phyloP scores from a whole-genome alignment of 495 filamentous ascomycete genomes.

The Hypoxylon perforatum region DNA sequence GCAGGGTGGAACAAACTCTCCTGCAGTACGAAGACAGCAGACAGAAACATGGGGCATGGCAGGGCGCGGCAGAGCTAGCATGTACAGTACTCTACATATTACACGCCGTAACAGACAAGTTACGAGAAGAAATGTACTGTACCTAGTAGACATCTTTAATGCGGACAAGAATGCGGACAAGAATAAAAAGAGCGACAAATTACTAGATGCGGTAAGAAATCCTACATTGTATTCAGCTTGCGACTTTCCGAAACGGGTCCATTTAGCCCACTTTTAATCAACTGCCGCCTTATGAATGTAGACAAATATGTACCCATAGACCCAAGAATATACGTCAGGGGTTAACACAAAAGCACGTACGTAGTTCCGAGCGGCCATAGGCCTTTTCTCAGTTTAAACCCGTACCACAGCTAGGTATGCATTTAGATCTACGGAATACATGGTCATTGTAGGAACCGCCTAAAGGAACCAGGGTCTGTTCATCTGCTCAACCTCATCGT shows the following conservation, averaged over 20 bases:
- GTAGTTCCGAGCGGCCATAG: conserved; percentile 4
- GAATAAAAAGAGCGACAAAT: conserved; percentile 19
- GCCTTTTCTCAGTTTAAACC: conserved; percentile 7
- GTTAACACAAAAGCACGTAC: not conserved
- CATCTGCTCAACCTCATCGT: conserved; percentile 15
- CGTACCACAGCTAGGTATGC: not conserved
- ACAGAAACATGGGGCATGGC: not conserved
- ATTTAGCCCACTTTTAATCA: conserved; percentile 34
- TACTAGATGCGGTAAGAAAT: conserved; percentile 20
- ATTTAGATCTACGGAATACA: not conserved
- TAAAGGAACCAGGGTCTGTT: not conserved
- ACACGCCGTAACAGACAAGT: not conserved
- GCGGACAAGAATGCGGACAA: not conserved
- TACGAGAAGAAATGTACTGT: conserved; percentile 22
- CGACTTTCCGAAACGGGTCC: conserved; percentile 8
- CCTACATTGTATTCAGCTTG: conserved; percentile 2
- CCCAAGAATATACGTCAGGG: not conserved
- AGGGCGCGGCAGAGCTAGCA: conserved; percentile 17
- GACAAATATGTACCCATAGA: not conserved
- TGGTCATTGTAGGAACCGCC: not conserved
- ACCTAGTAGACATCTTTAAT: conserved; percentile 1
- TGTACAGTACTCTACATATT: conserved; percentile 7
- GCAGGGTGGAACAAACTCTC: not conserved
- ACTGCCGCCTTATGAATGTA: conserved; percentile 27
- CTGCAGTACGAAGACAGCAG: not conserved